phyloP scores from a whole-genome alignment of 306 rosid genomes.

The Trifolium pratense region DNA sequence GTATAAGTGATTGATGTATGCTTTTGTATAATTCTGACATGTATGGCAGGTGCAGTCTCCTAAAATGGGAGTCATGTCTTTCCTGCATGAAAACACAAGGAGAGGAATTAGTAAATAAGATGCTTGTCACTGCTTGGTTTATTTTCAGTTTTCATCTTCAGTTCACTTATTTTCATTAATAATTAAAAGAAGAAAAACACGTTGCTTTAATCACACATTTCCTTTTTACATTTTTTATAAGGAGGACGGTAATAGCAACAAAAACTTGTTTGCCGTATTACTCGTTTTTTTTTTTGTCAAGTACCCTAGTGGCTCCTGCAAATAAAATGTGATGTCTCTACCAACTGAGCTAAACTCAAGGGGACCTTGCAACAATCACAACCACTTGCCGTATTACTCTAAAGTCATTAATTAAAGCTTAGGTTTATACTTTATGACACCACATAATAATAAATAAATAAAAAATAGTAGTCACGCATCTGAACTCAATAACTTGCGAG shows the following conservation, averaged over 20 bases:
- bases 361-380: too few species aligned
- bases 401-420: background rate
- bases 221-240: background rate
- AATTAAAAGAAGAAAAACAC: background rate
- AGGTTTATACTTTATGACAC: too few species aligned
- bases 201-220: background rate
- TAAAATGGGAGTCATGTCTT: conserved; percentile 71
- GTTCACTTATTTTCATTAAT: conserved; percentile 1
- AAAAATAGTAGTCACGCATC: background rate
- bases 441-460: background rate
- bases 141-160: background rate
- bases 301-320: too few species aligned
- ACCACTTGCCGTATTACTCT: background rate
- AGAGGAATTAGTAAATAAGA: conserved; percentile 19
- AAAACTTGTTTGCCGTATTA: background rate
- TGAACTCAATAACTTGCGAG: background rate
- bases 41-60: conserved; percentile 79
- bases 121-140: conserved; percentile 2
- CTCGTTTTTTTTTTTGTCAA: too few species aligned
- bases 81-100: conserved; percentile 58
- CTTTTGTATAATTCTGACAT: conserved; percentile 83
- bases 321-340: too few species aligned
- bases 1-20: conserved; percentile 88
- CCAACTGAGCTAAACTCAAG: too few species aligned
- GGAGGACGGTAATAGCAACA: background rate